Base-by-base conservation (phyloP, 225 moss, liverwort and hornwort species). In the Bryum argenteum region DNA sequence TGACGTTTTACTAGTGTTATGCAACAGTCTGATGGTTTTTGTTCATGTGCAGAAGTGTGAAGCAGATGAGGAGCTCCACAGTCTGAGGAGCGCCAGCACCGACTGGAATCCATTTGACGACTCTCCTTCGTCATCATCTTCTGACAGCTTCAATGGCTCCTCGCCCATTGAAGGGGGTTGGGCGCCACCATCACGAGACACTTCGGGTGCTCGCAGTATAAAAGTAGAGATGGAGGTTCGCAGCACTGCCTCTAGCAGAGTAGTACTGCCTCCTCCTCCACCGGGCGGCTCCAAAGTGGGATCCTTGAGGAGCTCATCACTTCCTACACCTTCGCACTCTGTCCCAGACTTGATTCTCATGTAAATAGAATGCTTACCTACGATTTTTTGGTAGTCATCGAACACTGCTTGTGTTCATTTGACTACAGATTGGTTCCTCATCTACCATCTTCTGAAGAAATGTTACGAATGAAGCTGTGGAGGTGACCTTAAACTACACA, bases 51-150 rank as follows among this genome's bases (percentile, higher is more conserved):
- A 77, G 70, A 65, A 24, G 11, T 43, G 33, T 47, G 10, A 0
- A 63, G 63, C 15, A 40, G 73, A 68, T 13, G 61, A 62, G n/a
- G n/a, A n/a, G n/a, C n/a, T n/a, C n/a, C n/a, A n/a, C 70, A 83
- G 60, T 52, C 57, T 57, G 28, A 77, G 77, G 59, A 74, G 58
- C 10, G 62, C 81, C 33, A 76, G 75, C 59, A 76, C 75, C 28
- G 72, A 76, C n/a, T 79, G 76, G 76, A 72, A 72, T 43, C 72
- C 69, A n/a, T 72, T 76, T 21, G 79, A 72, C 20, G 72, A 79
- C 39, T 76, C 83, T 44, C 63, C 75, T 52, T 39, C 64, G 3
- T 14, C 47, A 47, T 47, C 47, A 19, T 69, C 72, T 60, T 48
- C 53, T 33, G 68, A 54, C 15, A 67, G 63, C 52, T 79, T 58